Base-by-base conservation (phyloP, 768 basidiomycete species). In the Holtermannia corniformis region DNA sequence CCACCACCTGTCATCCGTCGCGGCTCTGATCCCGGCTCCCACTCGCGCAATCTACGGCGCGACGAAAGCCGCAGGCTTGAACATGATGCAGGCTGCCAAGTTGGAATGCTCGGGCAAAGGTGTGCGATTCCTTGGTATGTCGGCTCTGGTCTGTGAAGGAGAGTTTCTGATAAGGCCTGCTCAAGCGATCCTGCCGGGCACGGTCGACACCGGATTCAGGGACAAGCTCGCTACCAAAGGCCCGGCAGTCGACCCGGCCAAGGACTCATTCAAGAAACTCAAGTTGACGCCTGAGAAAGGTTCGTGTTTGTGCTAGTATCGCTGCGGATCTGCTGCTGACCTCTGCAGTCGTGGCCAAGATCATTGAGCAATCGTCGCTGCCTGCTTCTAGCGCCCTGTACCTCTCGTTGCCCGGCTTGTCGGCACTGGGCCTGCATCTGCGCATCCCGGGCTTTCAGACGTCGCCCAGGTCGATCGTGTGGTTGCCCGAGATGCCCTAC, bases 21-120 rank as follows among this genome's bases (percentile, higher is more conserved):
- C 84, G 2, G 81, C 87, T 2, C 75, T 84, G 4, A 82, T 91
- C 28, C 86, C 91, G 2, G 81, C 90, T 0, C 91, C 91, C 0
- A 89, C 86, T 0, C 83, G 91, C 5, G 75, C 86, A 0, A 73
- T 96, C 28, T 96, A 96, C 66, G 81, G 79, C 0, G 81, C 88
- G 2, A 86, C 85, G 10, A 95, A 96, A 70, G 77, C 84, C 2
- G 85, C 89, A 1, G 66, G 52, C n/a, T 55, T 70, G 32, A 37
- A 37, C 16, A 16, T 37, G 32, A 7, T 37, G 7, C 7, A 7
- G 32, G 32, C 32, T 37, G 32, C 32, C 32, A 37, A 37, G 32
- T 7, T 37, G 32, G 32, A 37, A 16, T 37, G 32, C 32, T 37
- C 32, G 7, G 32, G 32, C 32, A 37, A 37, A 37, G 32, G 32